Evolutionary conservation across 306 rosid genomes (phyloP).

Genomic region (Ceratonia siliqua): DNA sequence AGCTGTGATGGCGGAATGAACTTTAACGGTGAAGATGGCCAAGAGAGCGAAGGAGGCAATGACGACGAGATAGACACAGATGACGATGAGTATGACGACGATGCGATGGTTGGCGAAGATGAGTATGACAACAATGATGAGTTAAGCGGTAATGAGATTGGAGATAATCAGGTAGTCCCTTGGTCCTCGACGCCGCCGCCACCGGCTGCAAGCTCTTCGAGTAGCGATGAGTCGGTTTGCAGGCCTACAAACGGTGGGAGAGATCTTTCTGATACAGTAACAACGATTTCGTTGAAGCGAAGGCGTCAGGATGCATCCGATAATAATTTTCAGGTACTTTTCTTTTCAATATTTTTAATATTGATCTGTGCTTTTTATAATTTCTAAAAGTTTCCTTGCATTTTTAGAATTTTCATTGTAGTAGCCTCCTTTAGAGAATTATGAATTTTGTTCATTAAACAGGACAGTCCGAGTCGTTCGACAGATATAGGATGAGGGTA

Average conservation of each 20-base stretch:
- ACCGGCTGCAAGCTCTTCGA: slow-evolving; percentile 55
- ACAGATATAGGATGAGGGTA: slow-evolving; percentile 14
- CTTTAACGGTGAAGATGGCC: slow-evolving; percentile 16
- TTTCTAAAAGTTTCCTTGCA: background rate
- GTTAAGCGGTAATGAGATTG: slow-evolving; percentile 42
- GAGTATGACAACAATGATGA: slow-evolving; percentile 18
- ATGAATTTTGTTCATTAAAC: background rate
- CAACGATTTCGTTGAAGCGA: slow-evolving; percentile 49
- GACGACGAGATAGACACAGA: slow-evolving; percentile 44
- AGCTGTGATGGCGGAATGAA: slow-evolving; percentile 45
- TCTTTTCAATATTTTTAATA: background rate
- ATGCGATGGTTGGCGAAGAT: background rate
- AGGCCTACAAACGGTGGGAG: slow-evolving; percentile 29
- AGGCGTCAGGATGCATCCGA: slow-evolving; percentile 44
- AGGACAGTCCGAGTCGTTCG: slow-evolving; percentile 34
- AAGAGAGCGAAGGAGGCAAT: slow-evolving; percentile 52
- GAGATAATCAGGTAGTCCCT: slow-evolving; percentile 66
- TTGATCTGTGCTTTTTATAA: background rate
- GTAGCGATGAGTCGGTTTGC: slow-evolving; percentile 54
- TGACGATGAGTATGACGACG: slow-evolving; percentile 32
- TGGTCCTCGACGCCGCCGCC: slow-evolving; percentile 58
- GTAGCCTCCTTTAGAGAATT: background rate
- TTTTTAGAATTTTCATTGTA: too few relatives aligned
- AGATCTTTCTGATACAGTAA: slow-evolving; percentile 19
- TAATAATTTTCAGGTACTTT: slow-evolving; percentile 44